Evolutionary conservation across 352 stramenopile genomes (phyloP).

Genomic region (Phytophthora cactorum): DNA sequence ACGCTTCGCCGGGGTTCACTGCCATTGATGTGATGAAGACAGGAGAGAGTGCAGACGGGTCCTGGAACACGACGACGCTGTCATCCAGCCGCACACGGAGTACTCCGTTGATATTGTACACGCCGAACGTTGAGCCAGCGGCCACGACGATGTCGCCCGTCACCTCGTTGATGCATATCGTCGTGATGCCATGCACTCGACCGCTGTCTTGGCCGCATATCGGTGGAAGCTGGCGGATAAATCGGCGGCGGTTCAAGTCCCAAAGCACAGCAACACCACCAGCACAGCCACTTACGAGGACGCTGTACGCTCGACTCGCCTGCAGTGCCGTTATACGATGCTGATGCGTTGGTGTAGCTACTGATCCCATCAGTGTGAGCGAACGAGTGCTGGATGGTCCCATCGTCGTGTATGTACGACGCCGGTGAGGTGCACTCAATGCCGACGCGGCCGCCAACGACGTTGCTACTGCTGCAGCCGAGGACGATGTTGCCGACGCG

Average conservation of each 20-base stretch:
- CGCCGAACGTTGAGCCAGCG: slow-evolving; percentile 51
- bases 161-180: slow-evolving; percentile 71
- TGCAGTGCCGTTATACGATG: slow-evolving; percentile 54
- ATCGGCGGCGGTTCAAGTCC: slow-evolving; percentile 74
- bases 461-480: slow-evolving; percentile 34
- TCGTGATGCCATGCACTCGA: slow-evolving; percentile 28
- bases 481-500: slow-evolving; percentile 30
- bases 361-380: slow-evolving; percentile 49
- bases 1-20: slow-evolving; percentile 55
- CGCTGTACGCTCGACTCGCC: slow-evolving; percentile 66
- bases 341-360: slow-evolving; percentile 48
- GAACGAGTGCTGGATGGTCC: slow-evolving; percentile 42
- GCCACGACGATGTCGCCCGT: slow-evolving; percentile 69
- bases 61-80: slow-evolving; percentile 54
- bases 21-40: slow-evolving; percentile 51
- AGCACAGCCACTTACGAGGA: slow-evolving; percentile 69
- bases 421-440: slow-evolving; percentile 34
- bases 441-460: slow-evolving; percentile 35
- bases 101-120: slow-evolving; percentile 74
- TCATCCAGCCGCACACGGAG: slow-evolving; percentile 57
- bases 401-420: slow-evolving; percentile 29
- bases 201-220: slow-evolving; percentile 15
- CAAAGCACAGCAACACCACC: slow-evolving; percentile 64
- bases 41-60: slow-evolving; percentile 39
- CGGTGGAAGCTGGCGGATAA: slow-evolving; percentile 52